Conservation (phyloP, 2,329 filamentous ascomycete species). For the Phyllosticta citribraziliensis region DNA sequence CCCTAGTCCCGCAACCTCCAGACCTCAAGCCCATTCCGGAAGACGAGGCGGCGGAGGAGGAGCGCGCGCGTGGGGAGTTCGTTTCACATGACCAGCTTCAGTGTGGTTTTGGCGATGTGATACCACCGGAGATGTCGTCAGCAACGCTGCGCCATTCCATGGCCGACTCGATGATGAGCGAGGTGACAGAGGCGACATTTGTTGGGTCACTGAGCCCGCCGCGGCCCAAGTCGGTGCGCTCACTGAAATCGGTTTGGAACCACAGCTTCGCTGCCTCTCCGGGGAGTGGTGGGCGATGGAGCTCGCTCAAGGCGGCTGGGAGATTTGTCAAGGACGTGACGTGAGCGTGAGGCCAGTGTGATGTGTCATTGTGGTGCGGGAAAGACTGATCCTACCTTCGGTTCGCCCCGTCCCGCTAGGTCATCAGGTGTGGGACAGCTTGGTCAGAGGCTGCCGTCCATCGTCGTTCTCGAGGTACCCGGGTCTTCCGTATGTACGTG, state of each 20-base stretch:
- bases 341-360: background rate
- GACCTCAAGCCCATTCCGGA: slow-evolving; percentile 3
- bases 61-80: background rate
- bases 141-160: slow-evolving; percentile 3
- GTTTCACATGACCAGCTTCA: background rate
- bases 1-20: background rate
- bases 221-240: background rate
- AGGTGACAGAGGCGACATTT: slow-evolving; percentile 2
- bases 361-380: too few species aligned
- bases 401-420: too few species aligned
- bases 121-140: background rate
- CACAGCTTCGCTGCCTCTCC: background rate
- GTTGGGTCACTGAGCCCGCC: slow-evolving; percentile 6
- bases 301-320: background rate
- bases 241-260: background rate
- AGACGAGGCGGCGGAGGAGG: background rate
- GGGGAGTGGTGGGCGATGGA: background rate
- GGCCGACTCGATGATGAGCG: slow-evolving; percentile 8
- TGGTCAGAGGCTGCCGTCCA: too few species aligned
- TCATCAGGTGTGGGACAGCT: too few species aligned
- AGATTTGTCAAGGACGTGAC: background rate
- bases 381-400: too few species aligned
- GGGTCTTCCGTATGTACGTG: too few species aligned
- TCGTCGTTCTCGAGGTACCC: too few species aligned
- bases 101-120: background rate